phyloP scores from a whole-genome alignment of 208 protist species.

The Wallacemonas sp. region DNA sequence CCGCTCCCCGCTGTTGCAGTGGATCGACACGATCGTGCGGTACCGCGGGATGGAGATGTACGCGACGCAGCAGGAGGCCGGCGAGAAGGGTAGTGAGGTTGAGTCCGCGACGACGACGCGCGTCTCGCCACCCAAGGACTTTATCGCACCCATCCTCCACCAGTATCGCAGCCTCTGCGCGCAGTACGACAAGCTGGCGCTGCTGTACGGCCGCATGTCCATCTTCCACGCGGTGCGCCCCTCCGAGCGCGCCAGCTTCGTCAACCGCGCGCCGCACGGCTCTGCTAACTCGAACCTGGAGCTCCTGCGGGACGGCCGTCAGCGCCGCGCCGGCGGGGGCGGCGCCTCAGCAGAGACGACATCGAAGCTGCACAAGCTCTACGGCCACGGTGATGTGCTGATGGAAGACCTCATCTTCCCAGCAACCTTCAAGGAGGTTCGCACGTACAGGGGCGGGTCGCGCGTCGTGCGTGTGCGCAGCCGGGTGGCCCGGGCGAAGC shows the following conservation, averaged over 20 bases:
- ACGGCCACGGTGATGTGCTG: slow-evolving; percentile 9
- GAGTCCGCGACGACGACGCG: slow-evolving; percentile 4
- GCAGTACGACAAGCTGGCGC: slow-evolving; percentile 68
- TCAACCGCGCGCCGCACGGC: slow-evolving; percentile 31
- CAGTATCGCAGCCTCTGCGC: slow-evolving; percentile 66
- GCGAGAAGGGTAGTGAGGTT: not conserved
- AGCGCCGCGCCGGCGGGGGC: not conserved
- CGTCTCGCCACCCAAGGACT: slow-evolving; percentile 63
- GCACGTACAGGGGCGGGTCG: slow-evolving; percentile 36
- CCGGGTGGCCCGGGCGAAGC: slow-evolving; percentile 27
- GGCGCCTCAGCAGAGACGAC: not conserved
- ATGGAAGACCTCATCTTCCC: slow-evolving; percentile 74
- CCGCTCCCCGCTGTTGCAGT: slow-evolving; percentile 68
- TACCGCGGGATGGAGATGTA: slow-evolving; percentile 81
- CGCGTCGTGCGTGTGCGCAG: slow-evolving; percentile 52
- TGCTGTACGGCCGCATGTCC: slow-evolving; percentile 72
- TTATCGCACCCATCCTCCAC: slow-evolving; percentile 73
- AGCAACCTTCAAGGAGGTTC: slow-evolving; percentile 71
- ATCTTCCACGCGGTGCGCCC: slow-evolving; percentile 81
- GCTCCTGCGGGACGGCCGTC: not conserved
- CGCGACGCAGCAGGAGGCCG: slow-evolving; percentile 35
- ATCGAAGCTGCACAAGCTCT: slow-evolving; percentile 7
- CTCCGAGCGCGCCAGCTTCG: slow-evolving; percentile 55
- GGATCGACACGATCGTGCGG: slow-evolving; percentile 74
- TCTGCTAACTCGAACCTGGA: slow-evolving; percentile 43